These are phyloP conservation scores for Pterula multifida DNA, from an alignment of 1,284 basidiomycete species.

Conservation along the genomic window DNA sequence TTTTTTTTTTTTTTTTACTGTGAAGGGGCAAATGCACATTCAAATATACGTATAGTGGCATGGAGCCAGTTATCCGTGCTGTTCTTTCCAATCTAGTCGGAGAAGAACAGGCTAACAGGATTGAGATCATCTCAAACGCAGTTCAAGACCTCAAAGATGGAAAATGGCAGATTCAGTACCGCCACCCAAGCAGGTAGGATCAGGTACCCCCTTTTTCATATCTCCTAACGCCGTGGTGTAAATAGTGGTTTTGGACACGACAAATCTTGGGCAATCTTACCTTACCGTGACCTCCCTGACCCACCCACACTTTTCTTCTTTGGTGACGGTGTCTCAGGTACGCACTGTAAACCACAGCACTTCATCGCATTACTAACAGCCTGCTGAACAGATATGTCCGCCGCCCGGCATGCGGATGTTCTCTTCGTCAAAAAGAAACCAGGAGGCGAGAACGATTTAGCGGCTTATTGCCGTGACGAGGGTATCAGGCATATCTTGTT, in stretches of 20 bases:
- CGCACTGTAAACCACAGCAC: slow-evolving; percentile 12
- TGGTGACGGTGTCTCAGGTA: slow-evolving; percentile 87
- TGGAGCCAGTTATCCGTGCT: slow-evolving; percentile 84
- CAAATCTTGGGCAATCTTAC: slow-evolving; percentile 84
- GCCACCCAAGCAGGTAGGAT: slow-evolving; percentile 72
- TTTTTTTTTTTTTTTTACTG: slow-evolving; percentile 4
- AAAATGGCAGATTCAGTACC: slow-evolving; percentile 77
- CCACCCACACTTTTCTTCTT: slow-evolving; percentile 88
- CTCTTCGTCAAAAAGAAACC: slow-evolving; percentile 81
- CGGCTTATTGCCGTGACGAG: slow-evolving; percentile 61
- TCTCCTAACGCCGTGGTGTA: slow-evolving; percentile 2
- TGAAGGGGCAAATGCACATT: no score
- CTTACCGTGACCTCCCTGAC: slow-evolving; percentile 60
- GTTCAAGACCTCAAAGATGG: slow-evolving; percentile 55
- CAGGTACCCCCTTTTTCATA: background rate
- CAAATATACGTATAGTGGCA: no score
- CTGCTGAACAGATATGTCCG: slow-evolving; percentile 61
- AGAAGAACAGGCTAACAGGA: slow-evolving; percentile 57
- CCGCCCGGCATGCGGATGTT: slow-evolving; percentile 80
- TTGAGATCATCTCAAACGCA: slow-evolving; percentile 87
- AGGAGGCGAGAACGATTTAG: slow-evolving; percentile 77
- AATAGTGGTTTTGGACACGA: slow-evolving; percentile 83
- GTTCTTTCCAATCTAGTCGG: slow-evolving; percentile 74
- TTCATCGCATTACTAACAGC: slow-evolving; percentile 8
- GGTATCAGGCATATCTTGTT: slow-evolving; percentile 62